Base-by-base conservation (phyloP, 2,329 filamentous ascomycete species). In the Colletotrichum salicis region DNA sequence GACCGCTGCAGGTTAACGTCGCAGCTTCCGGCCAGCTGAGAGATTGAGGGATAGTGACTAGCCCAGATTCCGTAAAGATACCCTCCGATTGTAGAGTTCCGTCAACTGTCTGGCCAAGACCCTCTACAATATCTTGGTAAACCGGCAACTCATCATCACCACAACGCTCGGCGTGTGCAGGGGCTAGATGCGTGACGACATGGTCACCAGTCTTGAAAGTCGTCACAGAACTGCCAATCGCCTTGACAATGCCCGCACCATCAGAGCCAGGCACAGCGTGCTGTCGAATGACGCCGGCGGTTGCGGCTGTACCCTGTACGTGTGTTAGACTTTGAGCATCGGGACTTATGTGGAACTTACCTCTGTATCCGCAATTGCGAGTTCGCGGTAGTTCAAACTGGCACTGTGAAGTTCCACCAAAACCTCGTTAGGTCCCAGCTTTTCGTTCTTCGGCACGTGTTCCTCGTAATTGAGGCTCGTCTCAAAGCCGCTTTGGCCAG, bases 1-100 rank as follows among this genome's bases (percentile, higher is more conserved):
- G 75, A 3, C 82, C 83, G 1, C 85, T 85, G 73, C 87, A 87
- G 0, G 85, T 83, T 31, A 89, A 74, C 7, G 84, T 86, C 4
- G 84, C 80, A 7, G 85, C 85, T 71, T 76, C 73, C 10, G 75
- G 55, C 70, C 76, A 82, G 48, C 76, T 80, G 10, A 88, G 77
- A 54, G 83, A 83, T 27, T 74, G 74, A 0, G 90, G 89, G 62
- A 85, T 82, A 70, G 82, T 79, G 3, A 92, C 86, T 13, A 92
- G 84, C 11, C 87, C 88, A 10, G 70, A 86, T 77, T 91, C 88
- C 29, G 87, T 81, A 76, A 90, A 92, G 6, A 87, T 82, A 10
- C 83, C 90, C 71, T 89, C 87, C 60, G 91, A 84, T 51, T 87
- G 84, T 19, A 92, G 82, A 0, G 85, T 85, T 33, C 91, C 91